Percentiles rank a stretch among this genome's conserved stretches.
Conservation (phyloP, 2,329 filamentous ascomycete species). For the Amphichorda felina region DNA sequence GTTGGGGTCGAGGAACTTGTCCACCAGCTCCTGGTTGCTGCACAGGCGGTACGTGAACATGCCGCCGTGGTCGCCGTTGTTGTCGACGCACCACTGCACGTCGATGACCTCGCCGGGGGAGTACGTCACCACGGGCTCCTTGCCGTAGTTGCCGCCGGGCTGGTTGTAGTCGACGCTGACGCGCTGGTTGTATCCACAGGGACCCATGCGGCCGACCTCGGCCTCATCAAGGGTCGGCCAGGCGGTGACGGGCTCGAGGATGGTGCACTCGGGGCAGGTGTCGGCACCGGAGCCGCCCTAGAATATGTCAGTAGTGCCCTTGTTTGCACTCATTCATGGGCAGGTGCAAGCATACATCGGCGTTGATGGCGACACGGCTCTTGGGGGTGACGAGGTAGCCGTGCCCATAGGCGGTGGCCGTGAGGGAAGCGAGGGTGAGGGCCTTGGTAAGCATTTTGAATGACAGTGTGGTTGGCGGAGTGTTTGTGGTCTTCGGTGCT, state of each 20-base stretch:
- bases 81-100: constrained; percentile 42
- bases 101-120: constrained; percentile 30
- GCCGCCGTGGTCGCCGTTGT: constrained; percentile 44
- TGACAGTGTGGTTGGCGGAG: too few relatives aligned
- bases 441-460: constrained; percentile 2
- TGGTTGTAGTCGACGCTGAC: constrained; percentile 41
- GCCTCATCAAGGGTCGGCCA: constrained; percentile 36
- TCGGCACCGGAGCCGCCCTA: constrained; percentile 28
- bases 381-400: constrained; percentile 30
- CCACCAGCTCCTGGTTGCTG: constrained; percentile 34
- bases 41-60: constrained; percentile 45
- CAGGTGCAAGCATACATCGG: constrained; percentile 19
- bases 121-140: constrained; percentile 28
- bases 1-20: constrained; percentile 32
- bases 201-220: constrained; percentile 32
- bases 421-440: constrained; percentile 4
- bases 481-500: too few relatives aligned
- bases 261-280: constrained; percentile 41
- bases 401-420: constrained; percentile 19
- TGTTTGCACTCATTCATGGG: background rate
- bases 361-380: constrained; percentile 30
- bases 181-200: constrained; percentile 41
- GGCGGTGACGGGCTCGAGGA: constrained; percentile 36
- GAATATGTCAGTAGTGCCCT: constrained; percentile 4
- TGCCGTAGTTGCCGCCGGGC: constrained; percentile 30